Evolutionary conservation across 805 yeast genomes (phyloP).

Genomic region (Candida takata): DNA sequence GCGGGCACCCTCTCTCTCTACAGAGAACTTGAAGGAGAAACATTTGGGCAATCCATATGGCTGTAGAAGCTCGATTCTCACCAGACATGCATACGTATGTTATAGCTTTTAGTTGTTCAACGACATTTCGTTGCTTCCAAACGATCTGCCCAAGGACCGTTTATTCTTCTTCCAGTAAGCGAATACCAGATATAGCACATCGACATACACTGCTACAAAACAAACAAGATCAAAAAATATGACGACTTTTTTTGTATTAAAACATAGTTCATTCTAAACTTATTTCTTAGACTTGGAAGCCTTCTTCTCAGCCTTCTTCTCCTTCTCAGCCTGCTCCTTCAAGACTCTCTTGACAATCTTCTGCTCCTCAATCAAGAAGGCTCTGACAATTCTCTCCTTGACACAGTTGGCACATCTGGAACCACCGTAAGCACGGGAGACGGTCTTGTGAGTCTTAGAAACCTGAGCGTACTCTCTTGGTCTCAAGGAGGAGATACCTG

Average conservation of each 20-base stretch:
- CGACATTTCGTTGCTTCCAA: too few species aligned
- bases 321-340: conserved; percentile 92
- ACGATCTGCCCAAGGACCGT: too few species aligned
- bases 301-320: conserved; percentile 53
- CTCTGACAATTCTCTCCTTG: conserved; percentile 98
- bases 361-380: conserved; percentile 99
- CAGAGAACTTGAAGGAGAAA: too few species aligned
- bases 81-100: too few species aligned
- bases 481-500: conserved; percentile 91
- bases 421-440: conserved; percentile 99
- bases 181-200: too few species aligned
- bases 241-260: conserved; percentile 12
- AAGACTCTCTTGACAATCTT: conserved; percentile 99
- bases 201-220: too few species aligned
- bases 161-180: too few species aligned
- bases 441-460: conserved; percentile 96
- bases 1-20: too few species aligned
- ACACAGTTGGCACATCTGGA: conserved; percentile 97
- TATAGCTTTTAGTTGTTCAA: too few species aligned
- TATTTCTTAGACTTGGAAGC: conserved; percentile 27
- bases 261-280: conserved; percentile 12
- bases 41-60: too few species aligned
- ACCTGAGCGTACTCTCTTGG: conserved; percentile 96
- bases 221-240: too few species aligned
- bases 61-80: too few species aligned